Conservation (phyloP, 495 filamentous ascomycete genomes). For the Xylaria bambusicola region DNA sequence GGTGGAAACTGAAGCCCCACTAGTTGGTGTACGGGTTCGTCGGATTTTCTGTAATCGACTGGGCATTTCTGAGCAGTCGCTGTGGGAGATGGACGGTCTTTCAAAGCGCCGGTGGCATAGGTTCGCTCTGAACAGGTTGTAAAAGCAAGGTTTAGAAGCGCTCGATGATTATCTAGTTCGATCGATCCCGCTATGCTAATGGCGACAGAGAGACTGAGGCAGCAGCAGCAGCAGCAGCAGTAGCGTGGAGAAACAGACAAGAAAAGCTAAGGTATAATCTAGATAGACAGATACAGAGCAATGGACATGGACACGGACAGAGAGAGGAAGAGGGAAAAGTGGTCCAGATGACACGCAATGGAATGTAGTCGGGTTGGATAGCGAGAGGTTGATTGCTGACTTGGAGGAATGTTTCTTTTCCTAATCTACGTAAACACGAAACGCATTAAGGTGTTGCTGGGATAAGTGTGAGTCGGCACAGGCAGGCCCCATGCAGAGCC, state of each 20-base stretch:
- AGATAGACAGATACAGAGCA: background rate
- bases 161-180: background rate
- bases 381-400: slow-evolving; percentile 7
- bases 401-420: slow-evolving; percentile 12
- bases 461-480: slow-evolving; percentile 10
- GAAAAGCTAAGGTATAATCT: slow-evolving; percentile 6
- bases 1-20: background rate
- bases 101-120: background rate
- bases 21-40: background rate
- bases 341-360: slow-evolving; percentile 6
- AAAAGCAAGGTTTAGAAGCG: background rate
- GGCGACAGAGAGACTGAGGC: background rate
- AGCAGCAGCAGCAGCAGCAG: background rate
- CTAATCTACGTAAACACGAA: slow-evolving; percentile 11
- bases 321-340: background rate
- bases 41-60: slow-evolving; percentile 13
- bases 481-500: slow-evolving; percentile 8
- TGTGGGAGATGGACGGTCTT: background rate
- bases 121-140: background rate
- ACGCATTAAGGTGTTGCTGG: slow-evolving; percentile 7
- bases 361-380: slow-evolving; percentile 10
- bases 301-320: no score
- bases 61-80: slow-evolving; percentile 8
- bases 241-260: background rate
- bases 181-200: background rate